These are phyloP conservation scores for Pseudozyma pruni DNA, from an alignment of 1,284 basidiomycete species.

Conservation along the genomic window DNA sequence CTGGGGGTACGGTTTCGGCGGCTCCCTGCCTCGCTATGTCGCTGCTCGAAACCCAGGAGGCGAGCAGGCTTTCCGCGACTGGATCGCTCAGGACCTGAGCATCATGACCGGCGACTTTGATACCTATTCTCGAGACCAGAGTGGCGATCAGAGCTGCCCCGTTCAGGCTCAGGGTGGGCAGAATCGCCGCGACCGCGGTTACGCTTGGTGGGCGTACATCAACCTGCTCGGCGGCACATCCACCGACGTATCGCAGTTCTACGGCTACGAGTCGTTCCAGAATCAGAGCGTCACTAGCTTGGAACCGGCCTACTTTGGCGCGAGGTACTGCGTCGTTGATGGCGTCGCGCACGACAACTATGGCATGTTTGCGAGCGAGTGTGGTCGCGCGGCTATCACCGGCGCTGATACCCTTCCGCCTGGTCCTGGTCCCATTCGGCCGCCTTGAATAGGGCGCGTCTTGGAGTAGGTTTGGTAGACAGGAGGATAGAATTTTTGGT, in stretches of 20 bases:
- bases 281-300: slow-evolving; percentile 6
- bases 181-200: slow-evolving; percentile 55
- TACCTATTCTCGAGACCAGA: slow-evolving; percentile 29
- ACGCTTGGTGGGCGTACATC: slow-evolving; percentile 55
- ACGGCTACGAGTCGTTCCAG: slow-evolving; percentile 23
- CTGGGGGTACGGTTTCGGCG: slow-evolving; percentile 42
- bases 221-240: slow-evolving; percentile 52
- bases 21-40: slow-evolving; percentile 28
- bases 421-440: slow-evolving; percentile 23
- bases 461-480: too few species aligned
- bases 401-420: slow-evolving; percentile 12
- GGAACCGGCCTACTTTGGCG: slow-evolving; percentile 12
- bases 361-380: slow-evolving; percentile 39
- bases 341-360: slow-evolving; percentile 28
- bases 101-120: slow-evolving; percentile 40
- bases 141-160: slow-evolving; percentile 39
- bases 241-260: slow-evolving; percentile 42
- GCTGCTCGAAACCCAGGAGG: slow-evolving; percentile 11
- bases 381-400: slow-evolving; percentile 33
- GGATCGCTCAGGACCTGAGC: slow-evolving; percentile 32
- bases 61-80: slow-evolving; percentile 10
- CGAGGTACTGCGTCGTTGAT: slow-evolving; percentile 21
- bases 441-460: too few species aligned
- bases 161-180: slow-evolving; percentile 48
- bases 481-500: too few species aligned